phyloP scores from a whole-genome alignment of 495 filamentous ascomycete genomes.

The Hypoxylon rickii region DNA sequence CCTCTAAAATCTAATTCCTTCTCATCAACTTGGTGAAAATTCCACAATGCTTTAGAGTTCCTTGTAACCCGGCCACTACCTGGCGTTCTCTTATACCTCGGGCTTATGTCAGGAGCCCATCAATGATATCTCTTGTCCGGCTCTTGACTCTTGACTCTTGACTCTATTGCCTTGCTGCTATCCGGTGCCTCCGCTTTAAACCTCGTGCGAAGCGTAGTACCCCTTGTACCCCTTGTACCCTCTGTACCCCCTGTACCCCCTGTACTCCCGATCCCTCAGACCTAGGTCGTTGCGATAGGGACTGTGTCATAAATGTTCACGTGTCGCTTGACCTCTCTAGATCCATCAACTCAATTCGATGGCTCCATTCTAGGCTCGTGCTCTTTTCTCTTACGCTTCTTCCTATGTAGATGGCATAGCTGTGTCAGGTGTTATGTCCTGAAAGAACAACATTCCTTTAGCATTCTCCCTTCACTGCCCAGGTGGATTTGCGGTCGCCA shows the following conservation, averaged over 20 bases:
- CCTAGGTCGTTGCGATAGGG: slow-evolving; percentile 1
- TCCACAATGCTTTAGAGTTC: slow-evolving; percentile 22
- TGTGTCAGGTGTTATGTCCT: slow-evolving; percentile 6
- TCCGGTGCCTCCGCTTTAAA: slow-evolving; percentile 21
- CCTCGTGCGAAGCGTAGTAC: background rate
- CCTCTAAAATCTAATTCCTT: slow-evolving; percentile 18
- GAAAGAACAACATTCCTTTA: background rate
- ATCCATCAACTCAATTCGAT: background rate
- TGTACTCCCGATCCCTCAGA: no score
- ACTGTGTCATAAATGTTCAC: slow-evolving; percentile 22
- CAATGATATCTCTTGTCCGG: slow-evolving; percentile 17
- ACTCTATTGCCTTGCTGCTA: background rate
- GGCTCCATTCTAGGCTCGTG: background rate
- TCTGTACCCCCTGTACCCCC: no score
- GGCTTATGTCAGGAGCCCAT: slow-evolving; percentile 23
- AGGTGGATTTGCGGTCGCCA: slow-evolving; percentile 27
- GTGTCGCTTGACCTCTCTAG: slow-evolving; percentile 5
- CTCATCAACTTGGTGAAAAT: slow-evolving; percentile 26
- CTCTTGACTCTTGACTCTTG: slow-evolving; percentile 12
- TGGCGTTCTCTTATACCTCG: slow-evolving; percentile 24
- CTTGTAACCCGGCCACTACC: no score
- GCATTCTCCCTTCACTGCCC: background rate
- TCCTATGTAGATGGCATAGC: background rate
- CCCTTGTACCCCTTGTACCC: no score
- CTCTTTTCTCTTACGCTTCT: background rate